Evolutionary conservation across 768 basidiomycete species (phyloP).

Genomic region (Leccinum imitatum): DNA sequence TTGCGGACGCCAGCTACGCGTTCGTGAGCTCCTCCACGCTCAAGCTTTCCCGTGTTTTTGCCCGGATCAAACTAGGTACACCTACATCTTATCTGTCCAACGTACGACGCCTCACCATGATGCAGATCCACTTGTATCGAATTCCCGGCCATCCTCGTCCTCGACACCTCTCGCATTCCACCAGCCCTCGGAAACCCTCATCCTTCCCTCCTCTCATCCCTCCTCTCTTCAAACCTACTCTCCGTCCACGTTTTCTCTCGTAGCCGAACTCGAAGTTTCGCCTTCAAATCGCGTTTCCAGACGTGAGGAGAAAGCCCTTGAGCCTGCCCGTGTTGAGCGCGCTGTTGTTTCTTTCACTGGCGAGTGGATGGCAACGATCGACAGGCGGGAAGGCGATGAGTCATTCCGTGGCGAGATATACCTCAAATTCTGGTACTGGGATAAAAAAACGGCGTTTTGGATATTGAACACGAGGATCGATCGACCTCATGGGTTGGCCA

Average conservation of each 20-base stretch:
- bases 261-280: constrained; percentile 88
- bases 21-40: constrained; percentile 74
- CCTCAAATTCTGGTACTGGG: constrained; percentile 93
- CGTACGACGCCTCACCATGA: constrained; percentile 2
- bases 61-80: constrained; percentile 77
- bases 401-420: constrained; percentile 67
- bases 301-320: constrained; percentile 72
- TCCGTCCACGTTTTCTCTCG: constrained; percentile 61
- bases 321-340: constrained; percentile 73
- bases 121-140: constrained; percentile 38
- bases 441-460: constrained; percentile 59
- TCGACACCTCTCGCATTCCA: constrained; percentile 76
- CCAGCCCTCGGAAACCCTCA: constrained; percentile 64
- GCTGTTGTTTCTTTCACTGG: constrained; percentile 66
- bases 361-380: constrained; percentile 91
- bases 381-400: constrained; percentile 67
- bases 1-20: constrained; percentile 78
- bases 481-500: constrained; percentile 71
- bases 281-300: constrained; percentile 90
- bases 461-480: constrained; percentile 87
- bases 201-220: constrained; percentile 92
- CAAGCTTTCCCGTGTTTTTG: constrained; percentile 68
- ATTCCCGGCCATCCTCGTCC: constrained; percentile 36
- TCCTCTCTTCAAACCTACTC: constrained; percentile 94
- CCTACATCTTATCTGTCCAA: constrained; percentile 9